Conservation (phyloP, 768 basidiomycete genomes). For the Amanita polypyramis region DNA sequence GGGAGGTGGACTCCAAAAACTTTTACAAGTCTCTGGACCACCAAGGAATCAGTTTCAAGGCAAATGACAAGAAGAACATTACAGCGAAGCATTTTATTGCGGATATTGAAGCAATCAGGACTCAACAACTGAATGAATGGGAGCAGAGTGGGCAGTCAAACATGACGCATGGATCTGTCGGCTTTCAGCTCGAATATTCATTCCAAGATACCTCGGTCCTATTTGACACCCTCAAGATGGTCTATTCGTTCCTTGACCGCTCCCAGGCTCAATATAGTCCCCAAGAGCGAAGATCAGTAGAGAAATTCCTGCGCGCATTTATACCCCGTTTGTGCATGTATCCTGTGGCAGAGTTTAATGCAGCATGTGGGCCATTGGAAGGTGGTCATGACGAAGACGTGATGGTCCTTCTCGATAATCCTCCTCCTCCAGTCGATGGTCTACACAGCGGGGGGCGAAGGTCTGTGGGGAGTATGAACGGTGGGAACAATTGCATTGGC, state of each 20-base stretch:
- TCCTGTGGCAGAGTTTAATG: slow-evolving; percentile 56
- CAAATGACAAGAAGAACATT: slow-evolving; percentile 89
- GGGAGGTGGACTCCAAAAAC: slow-evolving; percentile 93
- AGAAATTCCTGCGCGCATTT: slow-evolving; percentile 77
- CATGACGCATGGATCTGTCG: slow-evolving; percentile 37
- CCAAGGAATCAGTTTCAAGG: slow-evolving; percentile 90
- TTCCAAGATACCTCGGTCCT: slow-evolving; percentile 74
- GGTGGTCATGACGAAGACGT: slow-evolving; percentile 31
- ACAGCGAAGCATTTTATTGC: slow-evolving; percentile 74
- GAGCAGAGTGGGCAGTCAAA: slow-evolving; percentile 24
- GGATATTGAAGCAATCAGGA: slow-evolving; percentile 65
- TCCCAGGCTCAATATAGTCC: slow-evolving; percentile 65
- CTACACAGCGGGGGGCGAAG: slow-evolving; percentile 32
- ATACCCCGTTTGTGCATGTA: slow-evolving; percentile 74
- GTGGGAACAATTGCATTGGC: slow-evolving; percentile 29
- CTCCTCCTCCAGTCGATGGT: slow-evolving; percentile 17
- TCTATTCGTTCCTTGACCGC: slow-evolving; percentile 86
- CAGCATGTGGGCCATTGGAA: slow-evolving; percentile 47
- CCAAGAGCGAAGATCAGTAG: slow-evolving; percentile 73
- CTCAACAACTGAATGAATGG: slow-evolving; percentile 38
- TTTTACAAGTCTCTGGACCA: slow-evolving; percentile 98
- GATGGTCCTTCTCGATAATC: slow-evolving; percentile 20
- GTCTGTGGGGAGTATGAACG: slow-evolving; percentile 30
- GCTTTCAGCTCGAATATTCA: slow-evolving; percentile 68
- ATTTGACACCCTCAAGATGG: slow-evolving; percentile 82